A percentile compares a stretch with the other conserved stretches of the same genome.
phyloP scores from a whole-genome alignment of 768 basidiomycete genomes.

The Phylloporus sp. region DNA sequence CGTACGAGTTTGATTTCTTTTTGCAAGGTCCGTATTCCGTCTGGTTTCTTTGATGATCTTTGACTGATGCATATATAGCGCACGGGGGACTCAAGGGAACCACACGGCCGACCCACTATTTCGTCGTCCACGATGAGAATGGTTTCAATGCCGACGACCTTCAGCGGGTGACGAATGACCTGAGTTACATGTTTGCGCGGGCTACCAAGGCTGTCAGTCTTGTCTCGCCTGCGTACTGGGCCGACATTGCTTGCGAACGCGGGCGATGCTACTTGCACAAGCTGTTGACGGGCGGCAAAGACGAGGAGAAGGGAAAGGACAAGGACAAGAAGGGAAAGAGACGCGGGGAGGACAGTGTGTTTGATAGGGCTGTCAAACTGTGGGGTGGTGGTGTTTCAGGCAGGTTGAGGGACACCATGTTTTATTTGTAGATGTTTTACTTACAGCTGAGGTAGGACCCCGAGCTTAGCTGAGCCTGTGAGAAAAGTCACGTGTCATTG shows the following conservation, averaged over 20 bases:
- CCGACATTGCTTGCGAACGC: slow-evolving; percentile 49
- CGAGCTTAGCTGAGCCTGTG: too few relatives aligned
- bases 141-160: slow-evolving; percentile 45
- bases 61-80: slow-evolving; percentile 18
- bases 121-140: slow-evolving; percentile 53
- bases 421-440: slow-evolving; percentile 49
- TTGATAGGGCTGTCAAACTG: slow-evolving; percentile 43
- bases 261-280: slow-evolving; percentile 50
- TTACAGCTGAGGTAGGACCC: too few relatives aligned
- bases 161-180: slow-evolving; percentile 47
- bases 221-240: slow-evolving; percentile 38
- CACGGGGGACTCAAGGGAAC: slow-evolving; percentile 44
- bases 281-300: slow-evolving; percentile 35
- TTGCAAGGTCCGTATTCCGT: slow-evolving; percentile 37
- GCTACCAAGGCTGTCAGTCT: slow-evolving; percentile 46
- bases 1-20: slow-evolving; percentile 55
- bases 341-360: slow-evolving; percentile 44
- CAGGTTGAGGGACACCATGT: slow-evolving; percentile 64
- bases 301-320: slow-evolving; percentile 16
- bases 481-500: too few relatives aligned
- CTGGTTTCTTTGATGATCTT: neutral
- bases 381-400: slow-evolving; percentile 61
- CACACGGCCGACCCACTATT: slow-evolving; percentile 51
- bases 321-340: slow-evolving; percentile 24
- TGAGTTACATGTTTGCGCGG: slow-evolving; percentile 56